Conservation (phyloP, 371 early-diverging fungal genomes). For the Mycotypha africana region DNA sequence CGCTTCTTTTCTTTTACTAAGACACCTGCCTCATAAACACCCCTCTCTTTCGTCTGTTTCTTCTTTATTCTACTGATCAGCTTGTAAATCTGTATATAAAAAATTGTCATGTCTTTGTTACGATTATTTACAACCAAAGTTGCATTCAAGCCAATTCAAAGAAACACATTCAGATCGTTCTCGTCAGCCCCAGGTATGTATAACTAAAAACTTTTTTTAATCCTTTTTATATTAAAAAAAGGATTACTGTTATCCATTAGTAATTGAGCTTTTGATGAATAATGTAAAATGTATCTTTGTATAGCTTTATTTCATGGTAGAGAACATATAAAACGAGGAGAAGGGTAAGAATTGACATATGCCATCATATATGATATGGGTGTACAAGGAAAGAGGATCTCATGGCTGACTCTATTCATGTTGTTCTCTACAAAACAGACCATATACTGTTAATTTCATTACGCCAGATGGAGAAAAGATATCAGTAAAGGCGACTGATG, state of each 20-base stretch:
- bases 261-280: too few relatives aligned
- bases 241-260: not conserved
- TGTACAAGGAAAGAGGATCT: not conserved
- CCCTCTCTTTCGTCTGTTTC: constrained; percentile 1
- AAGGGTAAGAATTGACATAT: constrained; percentile 35
- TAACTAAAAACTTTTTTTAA: not conserved
- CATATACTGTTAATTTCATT: constrained; percentile 56
- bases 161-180: constrained; percentile 9
- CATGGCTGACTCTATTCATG: too few relatives aligned
- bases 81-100: not conserved
- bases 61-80: too few relatives aligned
- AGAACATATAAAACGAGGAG: constrained; percentile 23
- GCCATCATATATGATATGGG: too few relatives aligned
- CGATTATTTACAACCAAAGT: constrained; percentile 25
- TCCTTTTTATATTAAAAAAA: constrained; percentile 3
- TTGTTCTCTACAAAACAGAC: too few relatives aligned
- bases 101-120: constrained; percentile 23
- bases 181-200: constrained; percentile 22
- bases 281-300: too few relatives aligned
- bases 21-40: not conserved
- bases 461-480: constrained; percentile 74
- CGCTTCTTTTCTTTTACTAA: too few relatives aligned
- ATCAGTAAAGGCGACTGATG: constrained; percentile 74
- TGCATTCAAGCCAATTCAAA: constrained; percentile 6
- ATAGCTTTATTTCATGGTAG: constrained; percentile 34